Percentiles rank a stretch among this genome's conserved stretches.
Conservation (phyloP, 192 early-diverging fungal species). For the Backusella luteola region DNA sequence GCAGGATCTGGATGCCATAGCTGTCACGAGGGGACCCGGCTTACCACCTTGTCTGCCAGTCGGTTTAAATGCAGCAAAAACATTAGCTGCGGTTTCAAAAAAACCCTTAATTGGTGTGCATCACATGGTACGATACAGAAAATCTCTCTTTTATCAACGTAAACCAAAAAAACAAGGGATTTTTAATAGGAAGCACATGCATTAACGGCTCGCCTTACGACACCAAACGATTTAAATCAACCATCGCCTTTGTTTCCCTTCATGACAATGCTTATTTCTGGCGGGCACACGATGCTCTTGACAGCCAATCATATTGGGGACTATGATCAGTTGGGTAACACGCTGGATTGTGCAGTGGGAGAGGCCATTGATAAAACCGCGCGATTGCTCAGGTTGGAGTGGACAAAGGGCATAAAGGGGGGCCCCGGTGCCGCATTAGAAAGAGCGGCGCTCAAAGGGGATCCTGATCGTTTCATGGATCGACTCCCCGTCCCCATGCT, state of each 20-base stretch:
- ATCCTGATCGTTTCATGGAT: slow-evolving; percentile 40
- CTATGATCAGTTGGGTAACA: slow-evolving; percentile 63
- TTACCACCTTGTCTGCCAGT: slow-evolving; percentile 66
- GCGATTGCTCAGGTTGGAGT: slow-evolving; percentile 61
- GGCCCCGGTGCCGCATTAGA: slow-evolving; percentile 73
- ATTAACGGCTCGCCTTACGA: slow-evolving; percentile 67
- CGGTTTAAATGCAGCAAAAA: slow-evolving; percentile 70
- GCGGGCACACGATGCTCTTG: slow-evolving; percentile 72
- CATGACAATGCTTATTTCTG: slow-evolving; percentile 70
- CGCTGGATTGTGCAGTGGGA: slow-evolving; percentile 73
- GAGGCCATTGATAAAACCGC: slow-evolving; percentile 81
- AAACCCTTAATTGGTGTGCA: slow-evolving; percentile 77
- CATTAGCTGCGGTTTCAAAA: slow-evolving; percentile 61
- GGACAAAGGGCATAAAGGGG: slow-evolving; percentile 62
- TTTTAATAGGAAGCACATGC: slow-evolving; percentile 68
- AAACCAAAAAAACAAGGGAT: background rate
- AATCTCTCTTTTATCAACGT: background rate
- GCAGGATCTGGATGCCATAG: slow-evolving; percentile 64
- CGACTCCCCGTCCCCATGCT: slow-evolving; percentile 62
- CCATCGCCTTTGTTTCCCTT: slow-evolving; percentile 61
- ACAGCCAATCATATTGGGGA: slow-evolving; percentile 54
- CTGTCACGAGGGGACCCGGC: slow-evolving; percentile 78
- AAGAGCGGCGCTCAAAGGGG: slow-evolving; percentile 50
- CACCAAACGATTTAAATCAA: slow-evolving; percentile 12
- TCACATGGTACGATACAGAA: slow-evolving; percentile 59